Base-by-base conservation (phyloP, 345 rosid genomes). In the Rhodamnia rubescens region DNA sequence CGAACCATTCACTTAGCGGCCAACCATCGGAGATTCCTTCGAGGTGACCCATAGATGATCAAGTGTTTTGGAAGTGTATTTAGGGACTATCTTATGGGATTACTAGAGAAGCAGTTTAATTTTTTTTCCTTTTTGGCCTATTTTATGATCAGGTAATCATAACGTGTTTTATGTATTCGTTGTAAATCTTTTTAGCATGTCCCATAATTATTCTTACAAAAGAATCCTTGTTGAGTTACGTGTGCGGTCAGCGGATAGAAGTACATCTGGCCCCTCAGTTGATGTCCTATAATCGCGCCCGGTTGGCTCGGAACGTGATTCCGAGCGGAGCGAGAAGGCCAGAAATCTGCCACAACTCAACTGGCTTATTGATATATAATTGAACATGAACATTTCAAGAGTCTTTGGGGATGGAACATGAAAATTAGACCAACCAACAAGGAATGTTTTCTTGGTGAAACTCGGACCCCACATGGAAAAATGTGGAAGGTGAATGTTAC, bases 1-100 rank as follows among this genome's bases (percentile, higher is more conserved):
- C 93, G 12, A 91, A 91, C 90, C 92, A 90, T 86, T 87, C 93
- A 21, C 83, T 87, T 20, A 88, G 87, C 54, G 90, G 85, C 83
- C 92, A 91, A 83, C 90, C 83, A 47, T 88, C 91, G 5, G 89
- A 91, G 61, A 87, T 87, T 58, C 90, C 91, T 64, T 84, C 90
- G 50, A 89, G 92, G 90, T 87, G 89, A 89, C 83, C 59, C 85
- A 20, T 84, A 80, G 82, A 78, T 50, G 22, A 55, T 75, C 85
- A 82, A 85, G 80, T 49, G 69, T 69, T 36, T 69, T 36, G 80
- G 47, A 69, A 69, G 80, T 69, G 27, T 69, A 24, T 69, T 80
- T 85, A 54, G 10, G 50, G 53, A 80, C 84, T 82, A 49, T 59
- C 29, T 49, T 83, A 51, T 74, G 83, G 82, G 81, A 58, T 57